Evolutionary conservation across 495 filamentous ascomycete genomes (phyloP).

Genomic region (Aspergillus cristatus): DNA sequence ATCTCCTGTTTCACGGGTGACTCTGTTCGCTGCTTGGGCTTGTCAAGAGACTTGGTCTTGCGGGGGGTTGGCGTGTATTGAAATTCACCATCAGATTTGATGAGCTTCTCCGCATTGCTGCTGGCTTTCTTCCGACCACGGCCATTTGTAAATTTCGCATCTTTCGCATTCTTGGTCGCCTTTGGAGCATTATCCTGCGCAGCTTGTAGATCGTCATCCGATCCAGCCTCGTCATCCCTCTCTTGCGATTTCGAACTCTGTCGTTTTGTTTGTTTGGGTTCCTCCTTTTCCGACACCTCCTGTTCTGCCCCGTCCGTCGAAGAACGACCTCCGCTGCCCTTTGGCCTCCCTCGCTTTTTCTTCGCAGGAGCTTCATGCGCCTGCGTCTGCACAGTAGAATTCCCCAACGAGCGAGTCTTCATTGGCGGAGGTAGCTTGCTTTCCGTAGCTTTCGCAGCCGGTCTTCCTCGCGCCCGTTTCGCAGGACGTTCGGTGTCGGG

Average conservation of each 20-base stretch:
- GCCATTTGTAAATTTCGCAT: conserved; percentile 19
- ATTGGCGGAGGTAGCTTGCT: conserved; percentile 10
- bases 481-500: conserved; percentile 23
- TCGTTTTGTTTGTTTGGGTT: conserved; percentile 12
- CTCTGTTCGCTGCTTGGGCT: conserved; percentile 8
- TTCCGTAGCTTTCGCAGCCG: conserved; percentile 21
- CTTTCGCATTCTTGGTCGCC: conserved; percentile 15
- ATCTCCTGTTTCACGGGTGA: conserved; percentile 13
- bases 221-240: conserved; percentile 18
- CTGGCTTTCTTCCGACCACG: conserved; percentile 24
- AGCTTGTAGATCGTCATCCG: conserved; percentile 12
- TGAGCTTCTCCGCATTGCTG: conserved; percentile 17
- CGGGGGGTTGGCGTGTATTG: conserved; percentile 37
- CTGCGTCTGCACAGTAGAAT: conserved; percentile 6
- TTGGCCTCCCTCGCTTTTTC: conserved; percentile 32
- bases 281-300: conserved; percentile 8
- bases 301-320: conserved; percentile 18
- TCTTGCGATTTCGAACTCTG: conserved; percentile 11
- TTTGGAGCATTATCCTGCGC: conserved; percentile 9
- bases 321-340: conserved; percentile 22
- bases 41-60: conserved; percentile 14
- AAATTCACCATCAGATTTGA: conserved; percentile 38
- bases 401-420: conserved; percentile 7
- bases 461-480: conserved; percentile 35
- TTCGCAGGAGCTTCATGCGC: conserved; percentile 28